Evolutionary conservation across 192 early-diverging fungal genomes (phyloP).

Genomic region (Podila epigama): DNA sequence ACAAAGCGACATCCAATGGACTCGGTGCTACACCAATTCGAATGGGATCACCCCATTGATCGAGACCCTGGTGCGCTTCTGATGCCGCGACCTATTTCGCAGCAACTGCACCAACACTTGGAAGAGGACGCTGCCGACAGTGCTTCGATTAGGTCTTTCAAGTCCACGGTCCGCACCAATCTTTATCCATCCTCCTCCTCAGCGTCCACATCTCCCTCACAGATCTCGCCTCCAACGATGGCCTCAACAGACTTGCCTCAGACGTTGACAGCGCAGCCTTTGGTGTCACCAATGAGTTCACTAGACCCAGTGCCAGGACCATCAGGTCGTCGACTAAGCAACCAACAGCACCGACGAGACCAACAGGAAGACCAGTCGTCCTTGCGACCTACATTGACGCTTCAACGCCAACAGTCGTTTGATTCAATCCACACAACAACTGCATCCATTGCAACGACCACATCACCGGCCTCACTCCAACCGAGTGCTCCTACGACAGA

Average conservation of each 20-base stretch:
- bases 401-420: constrained; percentile 3
- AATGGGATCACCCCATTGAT: constrained; percentile 36
- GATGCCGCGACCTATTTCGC: constrained; percentile 15
- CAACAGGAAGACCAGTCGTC: too few relatives aligned
- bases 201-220: background rate
- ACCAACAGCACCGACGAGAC: background rate
- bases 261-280: too few relatives aligned
- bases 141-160: constrained; percentile 26
- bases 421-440: constrained; percentile 10
- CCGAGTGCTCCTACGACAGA: constrained; percentile 20
- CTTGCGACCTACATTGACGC: too few relatives aligned
- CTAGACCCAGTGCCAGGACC: background rate
- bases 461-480: constrained; percentile 18
- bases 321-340: background rate
- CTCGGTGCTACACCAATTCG: constrained; percentile 37
- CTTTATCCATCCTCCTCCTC: constrained; percentile 5
- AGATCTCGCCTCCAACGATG: constrained; percentile 1
- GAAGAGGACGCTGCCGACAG: constrained; percentile 22
- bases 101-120: constrained; percentile 14
- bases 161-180: constrained; percentile 26
- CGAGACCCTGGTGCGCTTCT: constrained; percentile 9
- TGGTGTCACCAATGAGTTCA: background rate
- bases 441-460: constrained; percentile 2
- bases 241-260: background rate
- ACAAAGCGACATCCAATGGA: constrained; percentile 26